Base-by-base conservation (phyloP, 2,329 filamentous ascomycete species). In the Raffaelea deltoideospora region DNA sequence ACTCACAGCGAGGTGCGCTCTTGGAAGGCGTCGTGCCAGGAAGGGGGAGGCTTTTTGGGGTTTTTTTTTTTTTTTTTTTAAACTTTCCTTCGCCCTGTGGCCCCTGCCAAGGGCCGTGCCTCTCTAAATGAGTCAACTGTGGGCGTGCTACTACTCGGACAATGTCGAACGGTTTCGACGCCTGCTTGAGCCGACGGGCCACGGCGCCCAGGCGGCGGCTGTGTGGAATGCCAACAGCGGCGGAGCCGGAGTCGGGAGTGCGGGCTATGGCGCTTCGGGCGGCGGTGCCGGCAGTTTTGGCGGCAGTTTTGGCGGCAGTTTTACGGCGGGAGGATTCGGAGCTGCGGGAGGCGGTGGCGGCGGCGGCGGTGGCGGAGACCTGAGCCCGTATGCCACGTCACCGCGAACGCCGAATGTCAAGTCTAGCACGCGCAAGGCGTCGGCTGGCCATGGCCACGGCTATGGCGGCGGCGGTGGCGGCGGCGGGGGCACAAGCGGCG, bases 71-170 rank as follows among this genome's bases (percentile, higher is more conserved):
- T n/a, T n/a, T n/a, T n/a, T n/a, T n/a, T n/a, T n/a, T n/a, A n/a
- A n/a, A n/a, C n/a, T n/a, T n/a, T n/a, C n/a, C n/a, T n/a, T n/a
- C n/a, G n/a, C n/a, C n/a, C n/a, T n/a, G n/a, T n/a, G n/a, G n/a
- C n/a, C n/a, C n/a, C n/a, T n/a, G n/a, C n/a, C n/a, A 19, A 20
- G 15, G 14, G 8, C 30, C 30, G 15, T n/a, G 4, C 13, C 14
- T 17, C 19, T 41, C 38, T 44, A 38, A 50, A 57, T 96, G 88
- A 96, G 84, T 79, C 80, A 86, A 73, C 76, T 98, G 59, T 95
- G 88, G 88, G 87, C 86, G 72, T 84, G 75, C 58, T 96, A 88
- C 59, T 80, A 92, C 68, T 81, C 95, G 76, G 83, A 95, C 72
- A 86, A 98, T 76, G 81, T 94, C 76, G 87, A 93, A 58, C 76